Conservation (phyloP, 495 filamentous ascomycete genomes). For the Podospora comata region DNA sequence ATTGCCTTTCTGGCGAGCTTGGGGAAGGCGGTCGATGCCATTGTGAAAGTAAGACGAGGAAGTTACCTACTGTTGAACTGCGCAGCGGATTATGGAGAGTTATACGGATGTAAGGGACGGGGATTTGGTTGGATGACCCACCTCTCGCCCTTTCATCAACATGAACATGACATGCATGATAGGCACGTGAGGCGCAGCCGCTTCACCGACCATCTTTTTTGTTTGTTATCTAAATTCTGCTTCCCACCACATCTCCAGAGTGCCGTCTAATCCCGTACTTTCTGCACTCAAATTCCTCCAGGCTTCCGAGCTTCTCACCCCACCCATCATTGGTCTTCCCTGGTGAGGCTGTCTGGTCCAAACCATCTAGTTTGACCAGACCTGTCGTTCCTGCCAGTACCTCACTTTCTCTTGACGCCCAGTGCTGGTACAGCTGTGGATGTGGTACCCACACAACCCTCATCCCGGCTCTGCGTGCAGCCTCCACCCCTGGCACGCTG, state of each 20-base stretch:
- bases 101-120: background rate
- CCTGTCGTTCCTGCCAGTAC: slow-evolving; percentile 77
- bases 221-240: background rate
- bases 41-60: background rate
- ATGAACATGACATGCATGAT: background rate
- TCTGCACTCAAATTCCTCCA: slow-evolving; percentile 67
- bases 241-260: background rate
- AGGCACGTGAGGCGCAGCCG: no score
- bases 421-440: slow-evolving; percentile 61
- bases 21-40: slow-evolving; percentile 19
- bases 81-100: no score
- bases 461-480: slow-evolving; percentile 83
- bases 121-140: background rate
- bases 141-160: background rate
- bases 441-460: slow-evolving; percentile 85
- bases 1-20: slow-evolving; percentile 15
- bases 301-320: slow-evolving; percentile 52
- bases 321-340: slow-evolving; percentile 62
- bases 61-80: no score
- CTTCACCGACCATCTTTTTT: no score
- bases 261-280: slow-evolving; percentile 27
- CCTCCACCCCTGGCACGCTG: slow-evolving; percentile 77
- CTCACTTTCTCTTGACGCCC: slow-evolving; percentile 62
- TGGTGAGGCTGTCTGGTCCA: slow-evolving; percentile 42
- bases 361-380: slow-evolving; percentile 39